Base-by-base conservation (phyloP, 305 asterid species). In the Caryopteris hybrid region DNA sequence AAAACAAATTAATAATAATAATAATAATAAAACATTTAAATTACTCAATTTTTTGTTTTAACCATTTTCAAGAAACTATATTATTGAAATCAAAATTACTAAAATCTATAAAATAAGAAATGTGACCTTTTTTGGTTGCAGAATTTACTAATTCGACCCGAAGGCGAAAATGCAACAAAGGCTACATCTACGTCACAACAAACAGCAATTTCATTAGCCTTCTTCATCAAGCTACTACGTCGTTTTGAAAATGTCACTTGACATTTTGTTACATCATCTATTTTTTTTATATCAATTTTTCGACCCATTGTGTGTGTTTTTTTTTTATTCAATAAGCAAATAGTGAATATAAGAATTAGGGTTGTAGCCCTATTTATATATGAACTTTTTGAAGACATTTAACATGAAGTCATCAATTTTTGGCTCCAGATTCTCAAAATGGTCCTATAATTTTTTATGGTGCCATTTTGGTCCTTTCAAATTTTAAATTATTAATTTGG, bases 201-300 rank as follows among this genome's bases (percentile, higher is more conserved):
- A 17, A 79, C 39, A 0, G 85, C 65, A 9, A 85, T 68, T 48
- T 87, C 89, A 43, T 73, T 43, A 3, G 84, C 84, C 60, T 81
- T 87, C 58, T 76, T 87, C 12, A 79, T 64, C 45, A 87, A 18
- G 42, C 84, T 70, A n/a, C 72, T 83, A 4, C 89, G 86, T 0
- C 89, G 79, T 52, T 87, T 87, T 7, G 89, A 85, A 64, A 78
- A 87, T 0, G 94, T 85, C 43, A 87, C 86, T 60, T 87, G 94
- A 33, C 86, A 70, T 73, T 73, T 85, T 1, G 85, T 79, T 2
- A 51, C 53, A 8, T 83, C 80, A 6, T 83, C 83, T 3, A 87
- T 87, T 29, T 76, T 84, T 54, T 81, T 81, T 69, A 87, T 69
- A 1, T 81, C 91, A 4, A 78, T 72, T 70, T 76, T 87, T 41